Base-by-base conservation (phyloP, 2,329 filamentous ascomycete genomes). In the Didymella exigua region DNA sequence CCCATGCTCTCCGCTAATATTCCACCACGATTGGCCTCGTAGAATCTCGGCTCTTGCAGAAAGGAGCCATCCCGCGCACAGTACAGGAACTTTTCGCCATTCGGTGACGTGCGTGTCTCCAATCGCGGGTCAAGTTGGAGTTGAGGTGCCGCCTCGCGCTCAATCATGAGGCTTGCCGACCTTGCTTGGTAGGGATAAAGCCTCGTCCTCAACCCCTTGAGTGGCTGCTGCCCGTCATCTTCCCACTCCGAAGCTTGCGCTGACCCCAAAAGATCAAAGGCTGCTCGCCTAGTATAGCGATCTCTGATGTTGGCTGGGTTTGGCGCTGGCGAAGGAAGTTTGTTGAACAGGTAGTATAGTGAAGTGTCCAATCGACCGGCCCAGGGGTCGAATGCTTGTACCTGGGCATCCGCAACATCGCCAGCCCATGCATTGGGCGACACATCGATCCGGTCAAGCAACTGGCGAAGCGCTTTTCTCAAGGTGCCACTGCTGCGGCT, bases 141-240 rank as follows among this genome's bases (percentile, higher is more conserved):
- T 5, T 81, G 80, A 0, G 89, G 86, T 19, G 86, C 82, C 5
- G 82, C 75, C 74, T 98, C 93, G 48, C 88, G 86, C 69, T 95
- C 88, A 16, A 96, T 76, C 92, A 98, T 97, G 24, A 88, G 72
- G 4, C 90, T 90, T 0, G 89, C 88, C 1, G 92, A 93, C 38
- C 88, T 84, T 45, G 87, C 83, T 71, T 98, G 93, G 65, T 96
- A 96, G 0, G 84, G 81, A 69, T 95, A 90, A 0, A 97, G 78
- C 0, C 76, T 76, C 0, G 90, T 90, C 13, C 73, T 82, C 5
- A 93, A 71, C 0, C 88, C 89, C 1, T 75, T 67, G 0, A 89
- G 29, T 6, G 67, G 58, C 41, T 67, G 61, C 30, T 69, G 58
- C 11, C 69, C 66, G 33, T 55, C 42, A 4, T 67, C 61, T 29